A percentile compares a stretch with the other conserved stretches of the same genome.
phyloP scores from a whole-genome alignment of 805 yeast species.

The Zygosaccharomyces siamensis region DNA sequence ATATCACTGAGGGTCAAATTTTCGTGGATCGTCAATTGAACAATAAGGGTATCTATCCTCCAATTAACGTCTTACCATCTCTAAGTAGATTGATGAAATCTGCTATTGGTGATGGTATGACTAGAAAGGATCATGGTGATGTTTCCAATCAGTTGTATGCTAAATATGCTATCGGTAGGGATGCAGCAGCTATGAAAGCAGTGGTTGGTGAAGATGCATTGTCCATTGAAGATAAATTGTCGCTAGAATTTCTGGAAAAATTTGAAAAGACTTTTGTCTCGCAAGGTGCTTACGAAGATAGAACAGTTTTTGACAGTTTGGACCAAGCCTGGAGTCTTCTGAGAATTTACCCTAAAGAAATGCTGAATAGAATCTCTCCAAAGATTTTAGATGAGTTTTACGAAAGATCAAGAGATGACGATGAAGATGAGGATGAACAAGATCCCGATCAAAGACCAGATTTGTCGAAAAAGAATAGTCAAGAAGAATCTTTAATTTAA shows the following conservation, averaged over 20 bases:
- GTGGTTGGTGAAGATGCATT: constrained; percentile 99
- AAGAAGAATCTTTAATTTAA: constrained; percentile 27
- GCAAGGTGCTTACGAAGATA: constrained; percentile 96
- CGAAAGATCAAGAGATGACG: constrained; percentile 76
- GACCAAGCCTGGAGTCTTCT: constrained; percentile 97
- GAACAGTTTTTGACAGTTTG: constrained; percentile 89
- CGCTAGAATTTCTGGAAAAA: constrained; percentile 95
- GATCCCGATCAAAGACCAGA: constrained; percentile 32
- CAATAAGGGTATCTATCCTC: constrained; percentile 98
- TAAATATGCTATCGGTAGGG: constrained; percentile 98
- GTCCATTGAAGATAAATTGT: constrained; percentile 94
- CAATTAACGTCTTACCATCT: constrained; percentile 96
- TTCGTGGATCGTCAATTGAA: constrained; percentile 93
- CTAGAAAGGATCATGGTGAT: constrained; percentile 99
- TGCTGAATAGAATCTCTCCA: constrained; percentile 97
- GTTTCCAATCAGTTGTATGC: constrained; percentile 98
- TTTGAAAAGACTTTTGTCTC: constrained; percentile 92
- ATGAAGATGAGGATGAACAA: constrained; percentile 47
- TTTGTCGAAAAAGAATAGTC: constrained; percentile 14
- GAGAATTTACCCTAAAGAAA: constrained; percentile 98
- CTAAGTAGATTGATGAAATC: constrained; percentile 97
- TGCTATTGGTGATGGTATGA: constrained; percentile 99
- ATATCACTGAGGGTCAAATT: constrained; percentile 98
- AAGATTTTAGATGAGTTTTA: constrained; percentile 93
- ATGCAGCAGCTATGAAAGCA: constrained; percentile 99